A percentile compares a stretch with the other conserved stretches of the same genome.
Conservation (phyloP, 2,329 filamentous ascomycete species). For the Verruconis gallopava region DNA sequence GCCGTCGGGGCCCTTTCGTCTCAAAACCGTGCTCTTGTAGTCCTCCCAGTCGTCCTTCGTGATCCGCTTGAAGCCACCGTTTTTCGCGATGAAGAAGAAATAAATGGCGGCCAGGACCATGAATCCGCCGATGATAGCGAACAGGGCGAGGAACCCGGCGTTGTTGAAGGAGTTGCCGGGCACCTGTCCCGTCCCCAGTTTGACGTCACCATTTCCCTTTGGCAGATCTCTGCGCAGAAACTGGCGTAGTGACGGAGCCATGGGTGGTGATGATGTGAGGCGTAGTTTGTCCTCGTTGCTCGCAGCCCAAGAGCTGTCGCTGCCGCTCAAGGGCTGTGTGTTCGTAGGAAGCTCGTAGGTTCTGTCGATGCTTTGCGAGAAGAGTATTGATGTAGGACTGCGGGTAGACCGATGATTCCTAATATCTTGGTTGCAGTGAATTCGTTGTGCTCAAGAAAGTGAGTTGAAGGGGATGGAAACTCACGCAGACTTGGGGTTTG, state of each 20-base stretch:
- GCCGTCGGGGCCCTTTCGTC: conserved; percentile 80
- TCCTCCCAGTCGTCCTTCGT: conserved; percentile 84
- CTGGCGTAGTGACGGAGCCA: background rate
- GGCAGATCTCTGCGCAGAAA: background rate
- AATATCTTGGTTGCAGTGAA: background rate
- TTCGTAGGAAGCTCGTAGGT: background rate
- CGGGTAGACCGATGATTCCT: background rate
- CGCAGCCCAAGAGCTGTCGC: background rate
- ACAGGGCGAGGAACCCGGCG: conserved; percentile 64
- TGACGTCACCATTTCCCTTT: background rate
- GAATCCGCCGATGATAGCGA: conserved; percentile 66
- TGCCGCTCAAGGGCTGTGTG: background rate
- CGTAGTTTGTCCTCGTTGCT: background rate
- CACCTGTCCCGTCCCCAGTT: background rate
- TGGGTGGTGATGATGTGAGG: too few relatives aligned
- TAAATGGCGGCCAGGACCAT: conserved; percentile 71
- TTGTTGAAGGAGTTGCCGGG: conserved; percentile 27
- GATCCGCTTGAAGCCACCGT: conserved; percentile 75
- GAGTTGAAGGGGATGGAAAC: background rate
- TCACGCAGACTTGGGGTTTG: background rate
- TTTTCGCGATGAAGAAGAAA: conserved; percentile 99
- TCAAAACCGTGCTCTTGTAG: conserved; percentile 88
- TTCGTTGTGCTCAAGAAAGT: background rate
- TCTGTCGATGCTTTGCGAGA: background rate
- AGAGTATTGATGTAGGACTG: too few relatives aligned